phyloP scores from a whole-genome alignment of 768 basidiomycete genomes.

The Russula brevipes region DNA sequence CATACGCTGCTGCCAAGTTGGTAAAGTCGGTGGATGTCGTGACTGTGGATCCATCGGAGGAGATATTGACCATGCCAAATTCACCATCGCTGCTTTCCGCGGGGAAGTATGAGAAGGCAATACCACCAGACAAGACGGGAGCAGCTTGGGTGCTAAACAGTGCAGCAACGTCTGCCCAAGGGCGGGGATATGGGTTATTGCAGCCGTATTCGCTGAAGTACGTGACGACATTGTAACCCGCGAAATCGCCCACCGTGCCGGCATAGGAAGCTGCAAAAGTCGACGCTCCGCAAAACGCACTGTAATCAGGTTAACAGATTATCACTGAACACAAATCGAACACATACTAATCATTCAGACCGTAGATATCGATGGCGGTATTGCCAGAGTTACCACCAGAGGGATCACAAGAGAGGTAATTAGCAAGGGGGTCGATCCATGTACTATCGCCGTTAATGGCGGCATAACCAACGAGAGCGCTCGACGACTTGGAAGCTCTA shows the following conservation, averaged over 20 bases:
- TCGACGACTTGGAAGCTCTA: constrained; percentile 50
- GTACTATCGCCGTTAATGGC: constrained; percentile 67
- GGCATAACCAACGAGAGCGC: constrained; percentile 76
- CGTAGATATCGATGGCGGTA: constrained; percentile 77
- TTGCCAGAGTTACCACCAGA: constrained; percentile 46
- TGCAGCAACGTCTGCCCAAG: constrained; percentile 75
- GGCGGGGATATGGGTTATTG: constrained; percentile 52
- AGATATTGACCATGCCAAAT: constrained; percentile 84
- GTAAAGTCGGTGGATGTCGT: constrained; percentile 64
- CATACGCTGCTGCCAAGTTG: constrained; percentile 59
- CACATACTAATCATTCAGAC: constrained; percentile 80
- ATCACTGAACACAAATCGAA: neutral
- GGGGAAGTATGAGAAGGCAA: constrained; percentile 90
- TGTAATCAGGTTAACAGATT: constrained; percentile 31
- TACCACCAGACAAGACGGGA: constrained; percentile 78
- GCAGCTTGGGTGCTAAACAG: constrained; percentile 71
- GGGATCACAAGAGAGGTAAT: constrained; percentile 75
- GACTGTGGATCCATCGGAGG: constrained; percentile 58
- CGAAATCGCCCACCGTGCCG: constrained; percentile 47
- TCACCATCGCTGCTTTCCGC: constrained; percentile 64
- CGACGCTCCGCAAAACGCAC: constrained; percentile 78
- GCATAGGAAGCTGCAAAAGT: constrained; percentile 55
- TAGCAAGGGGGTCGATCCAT: constrained; percentile 64
- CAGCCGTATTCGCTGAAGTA: constrained; percentile 92
- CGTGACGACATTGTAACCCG: constrained; percentile 67